These are phyloP conservation scores for Aquanectria penicillioides DNA, from an alignment of 2,329 filamentous ascomycete species.

Conservation along the genomic window DNA sequence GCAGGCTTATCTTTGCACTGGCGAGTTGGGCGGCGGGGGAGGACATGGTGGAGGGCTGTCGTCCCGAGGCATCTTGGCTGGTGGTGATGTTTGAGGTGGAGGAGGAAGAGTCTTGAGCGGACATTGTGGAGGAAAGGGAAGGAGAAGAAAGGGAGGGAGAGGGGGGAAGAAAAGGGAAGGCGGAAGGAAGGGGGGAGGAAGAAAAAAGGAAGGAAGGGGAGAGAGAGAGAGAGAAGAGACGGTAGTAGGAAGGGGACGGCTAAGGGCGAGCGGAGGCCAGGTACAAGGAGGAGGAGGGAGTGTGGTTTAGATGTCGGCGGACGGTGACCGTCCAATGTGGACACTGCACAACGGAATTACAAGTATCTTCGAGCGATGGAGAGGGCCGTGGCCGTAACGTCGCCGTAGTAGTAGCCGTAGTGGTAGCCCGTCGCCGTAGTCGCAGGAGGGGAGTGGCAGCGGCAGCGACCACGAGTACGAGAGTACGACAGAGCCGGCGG, in stretches of 20 bases:
- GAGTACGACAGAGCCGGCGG: constrained; percentile 34
- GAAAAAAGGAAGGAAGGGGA: constrained; percentile 41
- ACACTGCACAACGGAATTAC: constrained; percentile 5
- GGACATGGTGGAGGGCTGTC: constrained; percentile 71
- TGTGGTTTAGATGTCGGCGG: constrained; percentile 34
- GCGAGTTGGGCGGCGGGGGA: constrained; percentile 71
- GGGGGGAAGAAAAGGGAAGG: constrained; percentile 39
- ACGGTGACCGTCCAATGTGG: constrained; percentile 28
- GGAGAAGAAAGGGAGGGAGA: constrained; percentile 40
- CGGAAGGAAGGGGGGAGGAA: constrained; percentile 41
- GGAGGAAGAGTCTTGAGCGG: constrained; percentile 38
- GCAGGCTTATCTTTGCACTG: constrained; percentile 76
- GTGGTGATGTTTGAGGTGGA: constrained; percentile 42
- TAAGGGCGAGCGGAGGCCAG: constrained; percentile 37
- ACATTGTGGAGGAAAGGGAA: constrained; percentile 49
- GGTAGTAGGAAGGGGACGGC: constrained; percentile 35
- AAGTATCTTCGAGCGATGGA: constrained; percentile 20
- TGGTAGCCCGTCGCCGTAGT: no score
- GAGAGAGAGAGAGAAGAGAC: constrained; percentile 35
- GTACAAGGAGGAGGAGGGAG: constrained; percentile 38
- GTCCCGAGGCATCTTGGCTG: constrained; percentile 68
- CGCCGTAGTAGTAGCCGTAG: no score
- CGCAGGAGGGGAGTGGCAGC: constrained; percentile 21
- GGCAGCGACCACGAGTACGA: constrained; percentile 28
- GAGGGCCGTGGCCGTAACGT: constrained; percentile 24